Conservation (phyloP, 2,329 filamentous ascomycete species). For the Fonsecaea erecta region DNA sequence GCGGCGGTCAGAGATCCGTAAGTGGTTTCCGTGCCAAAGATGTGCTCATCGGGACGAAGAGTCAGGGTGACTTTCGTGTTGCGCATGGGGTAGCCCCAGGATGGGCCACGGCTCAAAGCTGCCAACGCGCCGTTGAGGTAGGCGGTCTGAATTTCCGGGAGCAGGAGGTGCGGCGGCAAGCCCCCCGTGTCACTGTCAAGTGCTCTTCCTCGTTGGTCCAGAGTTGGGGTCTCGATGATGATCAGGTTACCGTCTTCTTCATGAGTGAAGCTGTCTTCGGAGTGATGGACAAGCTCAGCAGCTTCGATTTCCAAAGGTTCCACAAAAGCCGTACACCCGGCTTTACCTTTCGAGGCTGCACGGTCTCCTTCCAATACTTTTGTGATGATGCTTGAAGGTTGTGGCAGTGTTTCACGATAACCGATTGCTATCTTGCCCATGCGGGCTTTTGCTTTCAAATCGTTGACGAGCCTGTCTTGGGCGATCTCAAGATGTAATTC, state of each 20-base stretch:
- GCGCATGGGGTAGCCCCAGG: constrained; percentile 78
- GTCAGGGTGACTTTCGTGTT: constrained; percentile 72
- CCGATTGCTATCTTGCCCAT: constrained; percentile 95
- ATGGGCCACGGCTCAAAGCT: constrained; percentile 82
- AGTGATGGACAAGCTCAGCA: constrained; percentile 36
- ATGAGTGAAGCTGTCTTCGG: constrained; percentile 41
- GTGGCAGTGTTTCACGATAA: constrained; percentile 81
- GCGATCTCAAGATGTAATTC: constrained; percentile 95
- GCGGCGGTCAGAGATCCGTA: constrained; percentile 71
- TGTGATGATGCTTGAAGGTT: constrained; percentile 60
- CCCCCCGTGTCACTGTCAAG: constrained; percentile 51
- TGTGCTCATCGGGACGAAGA: constrained; percentile 67
- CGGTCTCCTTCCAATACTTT: constrained; percentile 77
- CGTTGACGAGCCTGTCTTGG: constrained; percentile 81
- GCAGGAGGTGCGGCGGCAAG: constrained; percentile 60
- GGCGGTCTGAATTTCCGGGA: constrained; percentile 55
- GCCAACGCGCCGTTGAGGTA: constrained; percentile 81
- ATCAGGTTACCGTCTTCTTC: constrained; percentile 73
- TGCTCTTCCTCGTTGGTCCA: constrained; percentile 49
- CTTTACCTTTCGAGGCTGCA: constrained; percentile 77
- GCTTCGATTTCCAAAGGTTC: constrained; percentile 57
- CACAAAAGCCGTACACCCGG: constrained; percentile 71
- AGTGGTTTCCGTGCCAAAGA: constrained; percentile 70
- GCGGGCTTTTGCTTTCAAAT: constrained; percentile 81
- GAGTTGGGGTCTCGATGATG: constrained; percentile 58